Conservation (phyloP, 306 rosid genomes). For the Vigna radiata region DNA sequence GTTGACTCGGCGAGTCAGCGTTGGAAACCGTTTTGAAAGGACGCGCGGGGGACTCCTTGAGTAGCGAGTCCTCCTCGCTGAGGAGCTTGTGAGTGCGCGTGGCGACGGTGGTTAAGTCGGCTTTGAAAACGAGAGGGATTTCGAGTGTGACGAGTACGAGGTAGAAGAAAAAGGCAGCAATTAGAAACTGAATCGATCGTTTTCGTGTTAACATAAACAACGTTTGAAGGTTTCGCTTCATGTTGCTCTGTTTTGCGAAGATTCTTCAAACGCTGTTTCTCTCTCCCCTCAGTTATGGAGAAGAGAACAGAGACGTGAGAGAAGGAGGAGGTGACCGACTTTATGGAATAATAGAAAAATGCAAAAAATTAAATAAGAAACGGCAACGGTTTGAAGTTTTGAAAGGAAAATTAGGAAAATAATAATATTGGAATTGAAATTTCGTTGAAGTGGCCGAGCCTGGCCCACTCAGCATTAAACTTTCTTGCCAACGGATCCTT, state of each 20-base stretch:
- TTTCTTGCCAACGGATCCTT: slow-evolving; percentile 33
- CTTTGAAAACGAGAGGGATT: slow-evolving; percentile 68
- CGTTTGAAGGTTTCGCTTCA: slow-evolving; percentile 63
- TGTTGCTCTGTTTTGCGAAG: slow-evolving; percentile 1
- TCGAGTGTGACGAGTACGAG: slow-evolving; percentile 64
- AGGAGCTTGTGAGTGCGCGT: slow-evolving; percentile 52
- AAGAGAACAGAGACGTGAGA: neutral
- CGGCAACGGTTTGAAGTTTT: slow-evolving; percentile 30
- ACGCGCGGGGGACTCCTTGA: slow-evolving; percentile 68
- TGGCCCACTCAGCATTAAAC: slow-evolving; percentile 21
- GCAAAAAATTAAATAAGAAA: slow-evolving; percentile 1
- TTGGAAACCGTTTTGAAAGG: slow-evolving; percentile 62
- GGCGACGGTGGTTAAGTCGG: slow-evolving; percentile 53
- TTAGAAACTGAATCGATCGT: slow-evolving; percentile 75
- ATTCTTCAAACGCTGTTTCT: neutral
- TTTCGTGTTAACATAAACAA: slow-evolving; percentile 56
- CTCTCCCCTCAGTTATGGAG: neutral
- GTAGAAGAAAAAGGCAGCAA: slow-evolving; percentile 59
- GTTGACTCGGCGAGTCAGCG: slow-evolving; percentile 59
- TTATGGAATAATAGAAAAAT: neutral
- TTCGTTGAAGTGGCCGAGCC: slow-evolving; percentile 1
- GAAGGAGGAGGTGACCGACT: slow-evolving; percentile 7
- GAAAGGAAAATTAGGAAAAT: slow-evolving; percentile 1
- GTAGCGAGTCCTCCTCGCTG: slow-evolving; percentile 60
- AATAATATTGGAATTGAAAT: slow-evolving; percentile 19